Base-by-base conservation (phyloP, 345 rosid genomes). In the Linum lewisii region DNA sequence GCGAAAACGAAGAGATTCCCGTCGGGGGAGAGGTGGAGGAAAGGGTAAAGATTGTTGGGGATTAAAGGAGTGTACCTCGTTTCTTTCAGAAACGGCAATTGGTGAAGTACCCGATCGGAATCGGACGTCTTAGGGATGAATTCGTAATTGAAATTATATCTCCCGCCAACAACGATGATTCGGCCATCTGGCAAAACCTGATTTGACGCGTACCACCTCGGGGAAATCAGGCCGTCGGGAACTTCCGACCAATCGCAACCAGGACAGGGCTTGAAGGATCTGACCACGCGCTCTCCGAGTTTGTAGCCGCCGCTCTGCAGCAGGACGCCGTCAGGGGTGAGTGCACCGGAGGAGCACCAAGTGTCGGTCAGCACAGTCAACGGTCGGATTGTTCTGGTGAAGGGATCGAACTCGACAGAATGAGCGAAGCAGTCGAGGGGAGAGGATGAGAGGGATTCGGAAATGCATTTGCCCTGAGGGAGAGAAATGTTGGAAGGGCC, bases 201-300 rank as follows among this genome's bases (percentile, higher is more conserved):
- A 62, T 81, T 75, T 7, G 95, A 72, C 10, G 90, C 73, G 23
- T 89, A 89, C 97, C 97, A 86, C 68, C 95, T 78, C 47, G 74
- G 74, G 1, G 26, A 81, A 0, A 62, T 56, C 13, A 90, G 64
- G 0, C 75, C 92, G 32, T 83, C 66, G 11, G 75, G 61, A 1
- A 78, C 7, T 37, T 90, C 95, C 7, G 36, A 23, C 97, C 97
- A 90, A 13, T 87, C 93, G 52, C 95, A 87, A 5, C 0, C 26
- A 1, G 7, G 37, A 63, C 93, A 85, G 6, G 97, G 95, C 14
- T 54, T 26, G 69, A 85, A 80, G 0, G 59, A 56, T 66, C 97
- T 74, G 21, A 80, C 75, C 51, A 69, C 74, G 0, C 79, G 65
- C 6, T 79, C 93, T 0, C 74, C 78, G 60, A 69, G 71, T 20